Percentiles rank a stretch among this genome's conserved stretches.
Evolutionary conservation across 495 filamentous ascomycete species (phyloP).

Genomic region (Lophiostoma macrostomum): DNA sequence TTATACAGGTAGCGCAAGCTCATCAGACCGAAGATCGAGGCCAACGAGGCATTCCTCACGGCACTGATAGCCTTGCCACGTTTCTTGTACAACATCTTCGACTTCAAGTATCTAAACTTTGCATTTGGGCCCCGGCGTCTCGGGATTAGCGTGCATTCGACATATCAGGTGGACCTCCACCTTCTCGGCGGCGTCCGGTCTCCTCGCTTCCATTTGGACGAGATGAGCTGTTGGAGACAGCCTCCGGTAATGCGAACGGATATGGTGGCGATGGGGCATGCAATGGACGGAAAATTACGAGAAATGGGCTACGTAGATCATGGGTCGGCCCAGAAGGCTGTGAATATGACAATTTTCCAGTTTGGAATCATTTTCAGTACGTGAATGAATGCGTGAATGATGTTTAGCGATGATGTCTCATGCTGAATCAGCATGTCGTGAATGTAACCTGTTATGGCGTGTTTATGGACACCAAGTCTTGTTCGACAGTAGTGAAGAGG

Average conservation of each 20-base stretch:
- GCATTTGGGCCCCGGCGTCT: neutral
- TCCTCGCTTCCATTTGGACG: neutral
- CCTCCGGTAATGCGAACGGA: slow-evolving; percentile 23
- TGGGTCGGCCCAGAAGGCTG: neutral
- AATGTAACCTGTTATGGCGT: too few species aligned
- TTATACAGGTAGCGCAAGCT: slow-evolving; percentile 41
- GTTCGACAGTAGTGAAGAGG: too few species aligned
- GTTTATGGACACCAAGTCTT: too few species aligned
- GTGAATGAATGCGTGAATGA: neutral
- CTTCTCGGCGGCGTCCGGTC: slow-evolving; percentile 9
- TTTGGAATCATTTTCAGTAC: too few species aligned
- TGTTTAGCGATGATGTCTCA: too few species aligned
- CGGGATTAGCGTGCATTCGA: slow-evolving; percentile 13
- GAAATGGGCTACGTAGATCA: slow-evolving; percentile 16
- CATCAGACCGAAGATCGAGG: slow-evolving; percentile 38
- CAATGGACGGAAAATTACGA: slow-evolving; percentile 7
- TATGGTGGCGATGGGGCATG: neutral
- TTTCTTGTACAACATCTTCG: slow-evolving; percentile 10
- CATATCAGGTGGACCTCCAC: neutral
- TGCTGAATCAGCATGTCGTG: neutral
- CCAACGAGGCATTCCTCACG: slow-evolving; percentile 39
- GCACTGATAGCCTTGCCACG: slow-evolving; percentile 13
- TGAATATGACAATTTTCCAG: slow-evolving; percentile 16
- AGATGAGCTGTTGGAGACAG: neutral
- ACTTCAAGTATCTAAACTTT: neutral